phyloP scores from a whole-genome alignment of 257 asterid genomes.

The Misopates orontium region DNA sequence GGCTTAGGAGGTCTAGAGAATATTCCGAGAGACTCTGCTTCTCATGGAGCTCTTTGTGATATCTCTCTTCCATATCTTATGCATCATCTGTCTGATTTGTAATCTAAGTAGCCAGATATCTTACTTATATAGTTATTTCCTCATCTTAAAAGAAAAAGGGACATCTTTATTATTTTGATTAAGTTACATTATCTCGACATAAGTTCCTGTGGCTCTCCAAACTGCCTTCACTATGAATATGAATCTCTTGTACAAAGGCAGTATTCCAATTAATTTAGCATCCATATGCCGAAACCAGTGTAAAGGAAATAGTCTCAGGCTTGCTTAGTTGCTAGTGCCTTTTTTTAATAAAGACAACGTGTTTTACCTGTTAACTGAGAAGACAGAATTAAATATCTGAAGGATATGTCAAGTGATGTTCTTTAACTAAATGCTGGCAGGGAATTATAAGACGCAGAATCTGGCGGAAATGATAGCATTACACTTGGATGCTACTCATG shows the following conservation, averaged over 20 bases:
- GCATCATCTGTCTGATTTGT: too few species aligned
- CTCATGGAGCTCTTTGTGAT: too few species aligned
- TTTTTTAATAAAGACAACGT: not conserved
- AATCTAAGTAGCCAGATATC: too few species aligned
- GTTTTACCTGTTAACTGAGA: not conserved
- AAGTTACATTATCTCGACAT: not conserved
- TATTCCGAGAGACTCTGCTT: too few species aligned
- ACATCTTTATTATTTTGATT: not conserved
- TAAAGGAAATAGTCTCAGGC: not conserved
- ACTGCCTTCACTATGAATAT: not conserved
- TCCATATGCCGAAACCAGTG: not conserved
- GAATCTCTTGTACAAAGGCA: not conserved
- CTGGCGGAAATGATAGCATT: constrained; percentile 78
- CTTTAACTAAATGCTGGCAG: constrained; percentile 33
- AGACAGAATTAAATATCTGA: not conserved
- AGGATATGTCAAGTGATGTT: constrained; percentile 12
- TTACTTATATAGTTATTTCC: not conserved
- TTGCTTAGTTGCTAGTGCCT: not conserved
- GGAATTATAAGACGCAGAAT: constrained; percentile 57
- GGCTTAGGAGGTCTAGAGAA: too few species aligned
- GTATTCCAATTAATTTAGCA: not conserved
- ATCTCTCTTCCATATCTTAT: too few species aligned
- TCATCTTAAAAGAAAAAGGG: too few species aligned
- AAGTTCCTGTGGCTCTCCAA: not conserved
- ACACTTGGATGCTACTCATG: constrained; percentile 74